A percentile compares a stretch with the other conserved stretches of the same genome.
Evolutionary conservation across 129 eudicot genomes (phyloP).

Genomic region (Erigeron canadensis): DNA sequence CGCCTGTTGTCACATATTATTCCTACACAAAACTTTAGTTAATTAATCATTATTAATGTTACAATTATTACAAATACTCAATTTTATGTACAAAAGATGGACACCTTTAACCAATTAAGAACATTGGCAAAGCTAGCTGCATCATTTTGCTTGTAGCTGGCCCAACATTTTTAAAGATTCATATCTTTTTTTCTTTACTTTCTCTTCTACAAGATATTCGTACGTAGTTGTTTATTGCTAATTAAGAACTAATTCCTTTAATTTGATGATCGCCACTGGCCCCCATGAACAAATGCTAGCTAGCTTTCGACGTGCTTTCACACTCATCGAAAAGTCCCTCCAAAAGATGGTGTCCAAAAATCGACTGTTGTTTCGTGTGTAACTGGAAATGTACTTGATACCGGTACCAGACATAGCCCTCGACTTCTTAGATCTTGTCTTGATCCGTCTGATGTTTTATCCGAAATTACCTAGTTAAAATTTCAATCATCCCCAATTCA

Average conservation of each 20-base stretch:
- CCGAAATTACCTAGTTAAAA: constrained; percentile 21
- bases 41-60: constrained; percentile 40
- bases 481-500: too few species aligned
- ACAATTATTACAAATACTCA: constrained; percentile 52
- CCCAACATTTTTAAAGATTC: constrained; percentile 45
- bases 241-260: constrained; percentile 37
- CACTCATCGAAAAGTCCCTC: constrained; percentile 75
- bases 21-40: constrained; percentile 42
- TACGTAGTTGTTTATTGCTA: constrained; percentile 27
- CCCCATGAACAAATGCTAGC: constrained; percentile 40
- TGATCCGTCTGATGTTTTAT: constrained; percentile 51
- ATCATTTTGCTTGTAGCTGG: constrained; percentile 59
- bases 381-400: constrained; percentile 86
- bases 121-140: constrained; percentile 58
- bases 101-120: constrained; percentile 30
- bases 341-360: constrained; percentile 97
- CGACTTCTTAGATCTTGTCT: constrained; percentile 74
- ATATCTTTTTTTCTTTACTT: constrained; percentile 33
- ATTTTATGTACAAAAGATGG: constrained; percentile 37
- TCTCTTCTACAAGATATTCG: constrained; percentile 29
- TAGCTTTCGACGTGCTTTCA: constrained; percentile 28
- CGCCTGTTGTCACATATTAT: constrained; percentile 28
- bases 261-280: constrained; percentile 20
- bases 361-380: constrained; percentile 85
- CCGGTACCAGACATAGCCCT: constrained; percentile 91